Evolutionary conservation across 495 filamentous ascomycete genomes (phyloP).

Genomic region (Podospora bellae-mahoneyi): DNA sequence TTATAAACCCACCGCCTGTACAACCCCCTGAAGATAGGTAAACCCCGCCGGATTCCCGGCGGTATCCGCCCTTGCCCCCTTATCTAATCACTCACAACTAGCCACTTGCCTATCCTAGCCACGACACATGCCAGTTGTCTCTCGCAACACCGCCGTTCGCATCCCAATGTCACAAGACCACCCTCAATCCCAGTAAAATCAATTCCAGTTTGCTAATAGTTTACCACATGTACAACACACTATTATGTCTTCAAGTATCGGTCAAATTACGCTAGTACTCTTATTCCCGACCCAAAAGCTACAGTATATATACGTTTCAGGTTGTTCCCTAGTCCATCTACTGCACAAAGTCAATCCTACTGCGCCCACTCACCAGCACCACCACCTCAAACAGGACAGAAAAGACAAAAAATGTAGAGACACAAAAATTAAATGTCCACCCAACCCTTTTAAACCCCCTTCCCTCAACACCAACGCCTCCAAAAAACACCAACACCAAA

Average conservation of each 20-base stretch:
- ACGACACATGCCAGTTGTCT: neutral
- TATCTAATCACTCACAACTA: neutral
- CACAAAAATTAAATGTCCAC: too few species aligned
- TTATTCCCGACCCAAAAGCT: neutral
- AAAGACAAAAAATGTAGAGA: too few species aligned
- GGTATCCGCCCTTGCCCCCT: neutral
- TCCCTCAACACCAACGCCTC: too few species aligned
- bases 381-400: neutral
- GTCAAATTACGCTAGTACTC: neutral
- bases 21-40: neutral
- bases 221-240: neutral
- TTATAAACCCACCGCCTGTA: neutral
- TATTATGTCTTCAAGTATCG: neutral
- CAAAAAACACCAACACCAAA: too few species aligned
- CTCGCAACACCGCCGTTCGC: neutral
- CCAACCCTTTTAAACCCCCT: too few species aligned
- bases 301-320: neutral
- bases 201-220: neutral
- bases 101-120: neutral
- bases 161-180: neutral
- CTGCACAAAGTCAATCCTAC: neutral
- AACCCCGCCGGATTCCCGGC: neutral
- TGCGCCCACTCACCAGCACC: too few species aligned
- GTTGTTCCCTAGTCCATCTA: neutral
- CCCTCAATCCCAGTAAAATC: neutral